Conservation (phyloP, 176 grass and related monocot species). For the Phoenix dactylifera region DNA sequence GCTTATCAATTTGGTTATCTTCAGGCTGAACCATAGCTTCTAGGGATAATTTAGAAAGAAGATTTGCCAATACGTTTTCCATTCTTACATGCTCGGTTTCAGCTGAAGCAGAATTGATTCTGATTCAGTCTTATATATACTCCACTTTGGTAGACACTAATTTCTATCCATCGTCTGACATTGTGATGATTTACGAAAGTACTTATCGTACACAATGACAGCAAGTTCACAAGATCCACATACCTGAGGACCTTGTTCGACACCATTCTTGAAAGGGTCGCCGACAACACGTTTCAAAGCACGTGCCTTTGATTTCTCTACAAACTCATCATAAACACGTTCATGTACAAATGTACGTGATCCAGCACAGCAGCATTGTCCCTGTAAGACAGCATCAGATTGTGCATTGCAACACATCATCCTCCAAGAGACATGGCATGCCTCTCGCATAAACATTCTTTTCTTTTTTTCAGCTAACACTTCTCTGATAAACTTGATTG, state of each 20-base stretch:
- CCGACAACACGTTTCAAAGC: constrained; percentile 67
- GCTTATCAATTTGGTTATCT: too few relatives aligned
- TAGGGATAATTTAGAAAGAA: too few relatives aligned
- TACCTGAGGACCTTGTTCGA: constrained; percentile 91
- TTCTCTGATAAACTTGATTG: background rate
- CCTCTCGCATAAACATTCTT: background rate
- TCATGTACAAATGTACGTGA: constrained; percentile 96
- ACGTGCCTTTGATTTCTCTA: constrained; percentile 77
- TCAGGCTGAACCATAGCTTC: too few relatives aligned
- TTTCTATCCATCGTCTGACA: too few relatives aligned
- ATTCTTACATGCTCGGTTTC: too few relatives aligned
- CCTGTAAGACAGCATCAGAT: constrained; percentile 23
- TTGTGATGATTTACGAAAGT: too few relatives aligned
- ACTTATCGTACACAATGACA: too few relatives aligned
- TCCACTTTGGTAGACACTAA: too few relatives aligned
- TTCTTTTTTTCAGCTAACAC: too few relatives aligned
- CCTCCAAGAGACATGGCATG: background rate
- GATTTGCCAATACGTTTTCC: too few relatives aligned
- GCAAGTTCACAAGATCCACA: background rate
- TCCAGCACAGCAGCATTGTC: constrained; percentile 92
- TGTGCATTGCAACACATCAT: background rate
- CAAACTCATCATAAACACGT: constrained; percentile 80
- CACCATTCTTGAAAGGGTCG: constrained; percentile 70
- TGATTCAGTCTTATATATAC: too few relatives aligned
- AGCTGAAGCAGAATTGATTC: too few relatives aligned